These are phyloP conservation scores for Neocallimastix lanati DNA, from an alignment of 192 early-diverging fungal genomes.

Conservation along the genomic window DNA sequence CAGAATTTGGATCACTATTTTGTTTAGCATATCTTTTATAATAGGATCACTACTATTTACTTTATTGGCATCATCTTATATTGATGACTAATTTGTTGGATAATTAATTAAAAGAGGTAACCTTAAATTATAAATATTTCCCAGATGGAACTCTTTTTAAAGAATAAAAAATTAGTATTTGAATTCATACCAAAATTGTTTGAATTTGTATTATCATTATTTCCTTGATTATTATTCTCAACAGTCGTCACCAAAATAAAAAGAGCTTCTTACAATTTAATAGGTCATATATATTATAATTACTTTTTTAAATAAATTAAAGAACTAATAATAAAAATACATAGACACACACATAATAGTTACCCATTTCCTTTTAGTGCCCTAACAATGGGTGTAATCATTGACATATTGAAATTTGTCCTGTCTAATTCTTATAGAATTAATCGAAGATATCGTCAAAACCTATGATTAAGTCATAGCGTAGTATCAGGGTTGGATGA, in stretches of 20 bases:
- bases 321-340: too few species aligned
- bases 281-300: background rate
- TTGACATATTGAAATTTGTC: too few species aligned
- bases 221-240: too few species aligned
- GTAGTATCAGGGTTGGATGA: too few species aligned
- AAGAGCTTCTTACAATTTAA: background rate
- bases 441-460: too few species aligned
- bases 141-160: background rate
- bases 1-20: background rate
- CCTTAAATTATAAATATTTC: background rate
- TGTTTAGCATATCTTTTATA: background rate
- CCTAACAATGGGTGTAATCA: too few species aligned
- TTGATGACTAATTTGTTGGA: background rate
- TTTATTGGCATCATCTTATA: background rate
- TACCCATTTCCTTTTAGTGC: too few species aligned
- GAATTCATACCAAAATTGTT: background rate
- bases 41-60: background rate
- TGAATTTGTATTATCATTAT: background rate
- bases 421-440: too few species aligned
- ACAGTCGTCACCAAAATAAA: background rate
- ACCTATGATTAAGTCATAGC: too few species aligned
- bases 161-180: background rate
- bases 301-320: background rate
- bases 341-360: too few species aligned
- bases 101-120: background rate